These are phyloP conservation scores for Spiromastix sp. DNA, from an alignment of 2,329 filamentous ascomycete species.

Conservation along the genomic window DNA sequence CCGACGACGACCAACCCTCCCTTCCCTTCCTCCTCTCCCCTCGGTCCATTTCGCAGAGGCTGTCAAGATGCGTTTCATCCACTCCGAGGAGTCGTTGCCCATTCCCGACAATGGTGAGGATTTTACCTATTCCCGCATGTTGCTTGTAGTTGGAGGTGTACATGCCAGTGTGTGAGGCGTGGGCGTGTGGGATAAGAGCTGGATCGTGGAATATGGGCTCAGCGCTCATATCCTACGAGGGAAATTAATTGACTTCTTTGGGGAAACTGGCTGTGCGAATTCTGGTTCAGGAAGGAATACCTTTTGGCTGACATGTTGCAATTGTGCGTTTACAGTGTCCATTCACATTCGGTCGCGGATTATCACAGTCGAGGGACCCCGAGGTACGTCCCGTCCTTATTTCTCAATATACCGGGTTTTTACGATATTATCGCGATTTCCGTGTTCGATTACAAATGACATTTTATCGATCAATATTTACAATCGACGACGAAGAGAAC, in stretches of 20 bases:
- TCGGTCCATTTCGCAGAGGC: slow-evolving; percentile 30
- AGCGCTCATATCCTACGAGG: too few relatives aligned
- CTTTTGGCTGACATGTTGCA: neutral
- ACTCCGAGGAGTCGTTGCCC: slow-evolving; percentile 89
- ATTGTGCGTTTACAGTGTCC: slow-evolving; percentile 74
- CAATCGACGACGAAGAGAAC: too few relatives aligned
- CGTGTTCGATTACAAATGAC: too few relatives aligned
- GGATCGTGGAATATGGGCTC: too few relatives aligned
- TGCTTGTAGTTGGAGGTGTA: too few relatives aligned
- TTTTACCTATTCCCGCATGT: slow-evolving; percentile 22
- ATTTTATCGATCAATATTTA: too few relatives aligned
- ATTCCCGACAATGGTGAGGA: slow-evolving; percentile 94
- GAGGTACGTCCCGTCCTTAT: slow-evolving; percentile 49
- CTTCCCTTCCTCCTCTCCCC: slow-evolving; percentile 17
- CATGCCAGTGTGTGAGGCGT: too few relatives aligned
- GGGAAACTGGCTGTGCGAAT: neutral
- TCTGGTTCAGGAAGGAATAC: neutral
- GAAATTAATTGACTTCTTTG: too few relatives aligned
- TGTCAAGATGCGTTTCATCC: slow-evolving; percentile 98
- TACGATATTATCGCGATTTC: too few relatives aligned
- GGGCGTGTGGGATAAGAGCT: too few relatives aligned
- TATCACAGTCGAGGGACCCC: slow-evolving; percentile 94
- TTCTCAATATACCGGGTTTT: neutral
- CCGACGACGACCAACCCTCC: slow-evolving; percentile 12
- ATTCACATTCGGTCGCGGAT: slow-evolving; percentile 92